A percentile compares a stretch with the other conserved stretches of the same genome.
Conservation (phyloP, 495 filamentous ascomycete genomes). For the Daldinia childiae region DNA sequence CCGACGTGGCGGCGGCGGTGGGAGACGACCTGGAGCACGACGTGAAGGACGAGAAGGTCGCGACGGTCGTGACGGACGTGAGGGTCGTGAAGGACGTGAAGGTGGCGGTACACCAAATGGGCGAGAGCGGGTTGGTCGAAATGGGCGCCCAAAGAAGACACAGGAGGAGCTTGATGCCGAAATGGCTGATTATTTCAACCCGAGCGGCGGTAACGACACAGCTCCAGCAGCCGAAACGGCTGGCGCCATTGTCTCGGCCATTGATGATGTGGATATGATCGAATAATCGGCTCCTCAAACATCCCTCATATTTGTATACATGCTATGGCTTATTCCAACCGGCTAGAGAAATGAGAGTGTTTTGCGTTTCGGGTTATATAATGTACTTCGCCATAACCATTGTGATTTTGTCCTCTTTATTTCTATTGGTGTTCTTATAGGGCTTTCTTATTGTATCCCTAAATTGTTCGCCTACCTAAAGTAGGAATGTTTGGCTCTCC, state of each 20-base stretch:
- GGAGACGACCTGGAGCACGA: conserved; percentile 61
- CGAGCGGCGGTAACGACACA: conserved; percentile 49
- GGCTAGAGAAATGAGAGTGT: neutral
- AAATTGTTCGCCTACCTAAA: no score
- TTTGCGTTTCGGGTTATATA: neutral
- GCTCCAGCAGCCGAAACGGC: conserved; percentile 32
- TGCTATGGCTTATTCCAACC: neutral
- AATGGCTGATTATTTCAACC: conserved; percentile 92
- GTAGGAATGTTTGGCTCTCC: no score
- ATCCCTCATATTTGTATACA: neutral
- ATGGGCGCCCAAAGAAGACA: conserved; percentile 82
- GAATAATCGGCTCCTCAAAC: conserved; percentile 35
- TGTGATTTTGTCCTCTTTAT: neutral
- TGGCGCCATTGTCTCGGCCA: conserved; percentile 35
- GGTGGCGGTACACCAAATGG: conserved; percentile 48
- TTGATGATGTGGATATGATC: conserved; percentile 55
- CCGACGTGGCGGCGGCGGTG: conserved; percentile 47
- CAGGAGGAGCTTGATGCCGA: conserved; percentile 92
- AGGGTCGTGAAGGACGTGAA: no score
- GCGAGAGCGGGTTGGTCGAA: conserved; percentile 50
- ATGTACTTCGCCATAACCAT: neutral
- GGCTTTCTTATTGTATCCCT: neutral
- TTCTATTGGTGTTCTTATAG: neutral
- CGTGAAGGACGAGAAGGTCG: conserved; percentile 39
- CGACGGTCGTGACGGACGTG: neutral